Base-by-base conservation (phyloP, 345 rosid species). In the Pelargonium nanum region DNA sequence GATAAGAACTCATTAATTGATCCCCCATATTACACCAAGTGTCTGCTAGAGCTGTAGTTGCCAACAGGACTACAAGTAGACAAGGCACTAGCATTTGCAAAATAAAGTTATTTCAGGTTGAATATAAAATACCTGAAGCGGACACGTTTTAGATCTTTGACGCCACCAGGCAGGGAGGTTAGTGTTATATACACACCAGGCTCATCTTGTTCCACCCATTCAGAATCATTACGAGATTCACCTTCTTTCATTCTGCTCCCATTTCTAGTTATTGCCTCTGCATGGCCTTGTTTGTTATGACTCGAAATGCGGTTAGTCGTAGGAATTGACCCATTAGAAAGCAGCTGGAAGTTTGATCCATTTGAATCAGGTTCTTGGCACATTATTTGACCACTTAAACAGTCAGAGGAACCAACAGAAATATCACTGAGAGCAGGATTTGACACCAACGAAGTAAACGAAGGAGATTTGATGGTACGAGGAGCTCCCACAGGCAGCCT, bases 151-250 rank as follows among this genome's bases (percentile, higher is more conserved):
- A 90, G 88, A 80, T 90, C 95, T 74, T 84, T 83, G 57, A 64
- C 77, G 57, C 93, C 95, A 26, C 92, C 95, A 0, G 85, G 77
- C 48, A 85, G 77, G 34, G 89, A 82, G 58, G 86, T 83, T 25
- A 90, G 86, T 59, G 97, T 90, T 55, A 90, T 85, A 70, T 87
- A 87, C 22, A 90, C 96, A 65, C 97, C 96, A 52, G 89, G 89
- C 71, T 90, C 96, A 63, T 87, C 88, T 76, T 90, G 96, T 65
- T 90, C 97, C 53, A 90, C 89, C 89, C 96, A 82, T 68, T 90
- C 96, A 68, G 73, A 70, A 44, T 85, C 95, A 68, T 65, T 74
- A 26, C 70, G 83, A 22, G 71, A 68, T 74, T 85, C 89, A 61
- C 71, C 70, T 63, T 86, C 96, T 72, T 76, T 88, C n/a, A 70